Evolutionary conservation across 306 rosid species (phyloP), one percentile per base, ranked within the genome.

Genomic region (Prunus mume): DNA sequence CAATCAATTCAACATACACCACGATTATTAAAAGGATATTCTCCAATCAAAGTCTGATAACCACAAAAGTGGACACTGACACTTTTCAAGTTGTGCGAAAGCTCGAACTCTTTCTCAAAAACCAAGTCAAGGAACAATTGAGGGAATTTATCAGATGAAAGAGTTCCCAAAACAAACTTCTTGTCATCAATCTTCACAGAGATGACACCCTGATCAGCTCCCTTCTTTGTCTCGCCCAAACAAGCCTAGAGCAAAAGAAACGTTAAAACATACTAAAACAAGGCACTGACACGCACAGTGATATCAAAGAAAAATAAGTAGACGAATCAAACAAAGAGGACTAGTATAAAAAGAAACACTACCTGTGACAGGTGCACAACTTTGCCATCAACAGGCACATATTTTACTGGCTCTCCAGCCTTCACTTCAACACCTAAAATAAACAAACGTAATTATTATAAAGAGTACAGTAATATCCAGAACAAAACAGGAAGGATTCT

Each of bases 351-450:
- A 19, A 34, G 68, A 3, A 63, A 62, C 6, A 25, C 82, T 56
- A 96, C 99, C 99, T 92, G 98, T 11, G 99, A 96, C 30, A 96
- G 87, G 76, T 96, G 99, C 3, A 96, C 30, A 66, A 79, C 76
- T 12, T 71, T 82, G 1, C 66, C 85, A 2, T 43, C 76, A 0
- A n/a, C 63, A 2, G 96, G 96, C 20, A 72, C 72, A 0, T 91
- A 91, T 32, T 75, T 84, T 13, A 87, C 71, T 24, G 85, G 62
- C 80, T 88, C 89, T 25, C 99, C 99, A 61, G 89, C 87, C 85
- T 89, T 92, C 32, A 96, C 96, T 86, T 96, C 99, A 68, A 88
- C 90, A 80, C 99, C 99, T 96, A 25, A 55, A 12, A 54, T 68
- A 1, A 19, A 3, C 24, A 71, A 6, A 54, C 17, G 2, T 11